These are phyloP conservation scores for Picea sitchensis DNA, from an alignment of 75 land plant genomes.

Conservation along the genomic window DNA sequence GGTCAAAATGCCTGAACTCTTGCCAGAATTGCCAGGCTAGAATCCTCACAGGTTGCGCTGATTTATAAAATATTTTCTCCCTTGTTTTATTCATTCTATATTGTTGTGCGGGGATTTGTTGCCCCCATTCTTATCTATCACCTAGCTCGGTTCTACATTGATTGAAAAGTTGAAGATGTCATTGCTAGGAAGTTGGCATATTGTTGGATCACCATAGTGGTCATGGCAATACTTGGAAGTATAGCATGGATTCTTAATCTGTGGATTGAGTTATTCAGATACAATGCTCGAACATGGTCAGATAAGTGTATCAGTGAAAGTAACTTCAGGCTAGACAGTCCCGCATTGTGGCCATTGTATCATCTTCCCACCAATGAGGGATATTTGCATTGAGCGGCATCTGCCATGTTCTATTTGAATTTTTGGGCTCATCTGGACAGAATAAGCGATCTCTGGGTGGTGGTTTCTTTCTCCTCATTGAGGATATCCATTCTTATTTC, in stretches of 20 bases:
- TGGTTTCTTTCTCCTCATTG: too few species aligned
- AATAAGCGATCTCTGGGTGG: too few species aligned
- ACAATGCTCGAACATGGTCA: too few species aligned
- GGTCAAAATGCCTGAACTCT: too few species aligned
- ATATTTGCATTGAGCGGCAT: too few species aligned
- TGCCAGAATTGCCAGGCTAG: slow-evolving; percentile 29
- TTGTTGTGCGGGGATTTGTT: slow-evolving; percentile 39
- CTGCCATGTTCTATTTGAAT: too few species aligned
- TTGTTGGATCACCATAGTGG: slow-evolving; percentile 73
- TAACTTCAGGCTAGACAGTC: too few species aligned
- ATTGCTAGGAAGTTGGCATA: slow-evolving; percentile 63
- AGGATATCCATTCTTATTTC: too few species aligned
- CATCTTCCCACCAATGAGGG: too few species aligned
- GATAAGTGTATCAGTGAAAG: too few species aligned
- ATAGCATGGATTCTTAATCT: slow-evolving; percentile 64
- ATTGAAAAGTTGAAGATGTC: slow-evolving; percentile 37
- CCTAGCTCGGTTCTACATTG: slow-evolving; percentile 48
- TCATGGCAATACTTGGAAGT: slow-evolving; percentile 56
- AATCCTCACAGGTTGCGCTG: slow-evolving; percentile 20
- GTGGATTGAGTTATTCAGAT: slow-evolving; percentile 52
- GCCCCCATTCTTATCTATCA: slow-evolving; percentile 59
- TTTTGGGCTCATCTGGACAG: too few species aligned
- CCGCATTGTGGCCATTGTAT: too few species aligned
- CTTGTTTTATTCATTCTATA: slow-evolving; percentile 47
- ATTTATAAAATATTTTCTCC: slow-evolving; percentile 38